phyloP scores from a whole-genome alignment of 2,329 filamentous ascomycete species.

The Phyllosticta citribraziliensis region DNA sequence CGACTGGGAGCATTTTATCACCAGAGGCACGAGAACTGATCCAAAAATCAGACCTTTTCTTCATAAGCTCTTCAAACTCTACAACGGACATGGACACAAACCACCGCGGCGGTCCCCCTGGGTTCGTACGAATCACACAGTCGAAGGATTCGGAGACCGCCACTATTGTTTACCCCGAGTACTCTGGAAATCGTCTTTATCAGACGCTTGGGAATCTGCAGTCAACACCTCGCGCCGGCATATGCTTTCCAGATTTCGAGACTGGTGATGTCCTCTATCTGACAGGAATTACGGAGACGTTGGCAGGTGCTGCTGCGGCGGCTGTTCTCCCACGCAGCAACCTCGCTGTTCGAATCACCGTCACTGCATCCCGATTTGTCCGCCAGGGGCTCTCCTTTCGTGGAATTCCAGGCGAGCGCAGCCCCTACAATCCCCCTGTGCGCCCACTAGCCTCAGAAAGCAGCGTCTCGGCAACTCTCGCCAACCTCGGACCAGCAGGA shows the following conservation, averaged over 20 bases:
- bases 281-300: constrained; percentile 58
- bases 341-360: constrained; percentile 58
- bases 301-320: constrained; percentile 56
- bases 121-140: constrained; percentile 63
- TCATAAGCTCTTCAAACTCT: constrained; percentile 59
- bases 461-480: constrained; percentile 14
- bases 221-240: constrained; percentile 55
- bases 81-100: constrained; percentile 70
- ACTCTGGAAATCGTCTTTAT: constrained; percentile 74
- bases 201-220: constrained; percentile 73
- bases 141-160: constrained; percentile 29
- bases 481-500: not conserved
- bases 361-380: constrained; percentile 54
- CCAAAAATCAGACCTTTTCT: constrained; percentile 61
- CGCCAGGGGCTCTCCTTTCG: constrained; percentile 57
- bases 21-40: constrained; percentile 50
- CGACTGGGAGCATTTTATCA: constrained; percentile 40
- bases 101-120: constrained; percentile 62
- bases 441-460: constrained; percentile 55
- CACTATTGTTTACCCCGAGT: constrained; percentile 65
- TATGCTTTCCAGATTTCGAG: constrained; percentile 65
- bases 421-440: constrained; percentile 68
- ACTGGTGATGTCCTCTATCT: constrained; percentile 65
- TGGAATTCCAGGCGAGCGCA: constrained; percentile 38
- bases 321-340: constrained; percentile 57